A percentile compares a stretch with the other conserved stretches of the same genome.
These are phyloP conservation scores for Phialemoniopsis sp. DNA, from an alignment of 2,329 filamentous ascomycete genomes.

Conservation along the genomic window DNA sequence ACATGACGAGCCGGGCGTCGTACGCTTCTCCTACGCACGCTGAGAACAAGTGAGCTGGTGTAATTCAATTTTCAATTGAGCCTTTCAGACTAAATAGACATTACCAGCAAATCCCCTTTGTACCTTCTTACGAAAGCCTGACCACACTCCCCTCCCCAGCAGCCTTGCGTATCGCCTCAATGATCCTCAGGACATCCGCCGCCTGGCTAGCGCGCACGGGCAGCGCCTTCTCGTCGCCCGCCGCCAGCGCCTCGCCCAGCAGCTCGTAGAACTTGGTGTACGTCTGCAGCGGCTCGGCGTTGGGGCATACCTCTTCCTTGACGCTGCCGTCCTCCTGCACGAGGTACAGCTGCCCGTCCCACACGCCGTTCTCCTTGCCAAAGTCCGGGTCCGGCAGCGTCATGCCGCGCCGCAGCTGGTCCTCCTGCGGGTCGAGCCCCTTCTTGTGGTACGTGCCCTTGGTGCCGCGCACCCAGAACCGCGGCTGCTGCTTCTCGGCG, in stretches of 20 bases:
- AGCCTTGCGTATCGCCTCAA: slow-evolving; percentile 45
- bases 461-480: slow-evolving; percentile 74
- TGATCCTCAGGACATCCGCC: slow-evolving; percentile 46
- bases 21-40: too few relatives aligned
- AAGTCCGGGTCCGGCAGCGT: slow-evolving; percentile 59
- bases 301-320: slow-evolving; percentile 46
- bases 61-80: too few relatives aligned
- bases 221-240: slow-evolving; percentile 43
- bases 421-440: slow-evolving; percentile 70
- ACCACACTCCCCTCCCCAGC: slow-evolving; percentile 29
- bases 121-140: too few relatives aligned
- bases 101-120: too few relatives aligned
- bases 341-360: slow-evolving; percentile 55
- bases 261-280: slow-evolving; percentile 65
- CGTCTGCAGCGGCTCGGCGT: slow-evolving; percentile 59
- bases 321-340: slow-evolving; percentile 47
- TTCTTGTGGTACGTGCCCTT: slow-evolving; percentile 73
- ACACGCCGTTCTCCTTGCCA: slow-evolving; percentile 56
- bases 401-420: slow-evolving; percentile 62
- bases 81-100: too few relatives aligned
- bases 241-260: slow-evolving; percentile 41
- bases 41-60: too few relatives aligned
- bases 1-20: too few relatives aligned
- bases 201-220: slow-evolving; percentile 50
- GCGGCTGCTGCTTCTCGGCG: slow-evolving; percentile 63